These are phyloP conservation scores for Verticillium klebahnii DNA, from an alignment of 2,329 filamentous ascomycete species.

Conservation along the genomic window DNA sequence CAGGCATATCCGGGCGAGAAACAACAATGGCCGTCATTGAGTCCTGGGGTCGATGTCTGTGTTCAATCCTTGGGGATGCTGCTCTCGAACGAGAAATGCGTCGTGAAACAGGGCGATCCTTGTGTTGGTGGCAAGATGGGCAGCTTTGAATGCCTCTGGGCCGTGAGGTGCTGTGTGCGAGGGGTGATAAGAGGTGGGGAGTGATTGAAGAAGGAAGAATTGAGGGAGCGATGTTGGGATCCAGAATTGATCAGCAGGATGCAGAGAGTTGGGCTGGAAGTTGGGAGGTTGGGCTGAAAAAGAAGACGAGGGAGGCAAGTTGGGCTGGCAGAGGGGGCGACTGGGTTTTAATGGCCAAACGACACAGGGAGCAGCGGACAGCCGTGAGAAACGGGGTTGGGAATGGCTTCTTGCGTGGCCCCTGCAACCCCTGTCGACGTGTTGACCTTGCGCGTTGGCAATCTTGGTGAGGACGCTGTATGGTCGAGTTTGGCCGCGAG, in stretches of 20 bases:
- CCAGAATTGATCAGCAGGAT: conserved; percentile 14
- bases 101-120: conserved; percentile 12
- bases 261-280: conserved; percentile 18
- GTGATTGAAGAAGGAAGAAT: conserved; percentile 11
- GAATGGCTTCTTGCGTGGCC: conserved; percentile 4
- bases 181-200: conserved; percentile 10
- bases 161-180: conserved; percentile 7
- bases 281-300: conserved; percentile 28
- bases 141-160: conserved; percentile 10
- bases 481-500: not conserved
- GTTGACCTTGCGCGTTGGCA: conserved; percentile 1
- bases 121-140: conserved; percentile 8
- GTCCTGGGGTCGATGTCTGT: conserved; percentile 29
- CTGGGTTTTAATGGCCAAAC: conserved; percentile 30
- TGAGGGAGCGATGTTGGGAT: conserved; percentile 12
- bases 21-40: conserved; percentile 46
- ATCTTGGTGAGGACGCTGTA: not conserved
- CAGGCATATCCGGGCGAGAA: conserved; percentile 48
- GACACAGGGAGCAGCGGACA: not conserved
- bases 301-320: conserved; percentile 25
- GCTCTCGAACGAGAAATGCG: conserved; percentile 3
- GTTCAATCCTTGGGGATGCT: conserved; percentile 11
- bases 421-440: conserved; percentile 2
- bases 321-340: conserved; percentile 33
- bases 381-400: not conserved